Percentiles rank a stretch among this genome's conserved stretches.
Evolutionary conservation across 805 yeast genomes (phyloP).

Genomic region (Candida taoyuanica): DNA sequence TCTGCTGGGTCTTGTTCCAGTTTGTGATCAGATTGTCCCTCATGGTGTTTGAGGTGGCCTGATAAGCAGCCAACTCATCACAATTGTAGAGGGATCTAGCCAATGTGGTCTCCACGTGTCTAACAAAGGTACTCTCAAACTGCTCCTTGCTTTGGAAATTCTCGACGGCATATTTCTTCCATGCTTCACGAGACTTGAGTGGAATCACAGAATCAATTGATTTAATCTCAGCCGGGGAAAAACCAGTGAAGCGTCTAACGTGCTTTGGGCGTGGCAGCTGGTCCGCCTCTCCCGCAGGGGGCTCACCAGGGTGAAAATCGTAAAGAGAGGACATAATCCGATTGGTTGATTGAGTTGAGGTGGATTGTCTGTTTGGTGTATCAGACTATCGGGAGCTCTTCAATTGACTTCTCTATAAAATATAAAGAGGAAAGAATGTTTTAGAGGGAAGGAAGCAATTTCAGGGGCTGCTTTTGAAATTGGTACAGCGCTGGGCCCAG

Average conservation of each 20-base stretch:
- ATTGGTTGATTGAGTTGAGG: neutral
- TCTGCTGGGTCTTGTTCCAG: slow-evolving; percentile 93
- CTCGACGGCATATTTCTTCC: slow-evolving; percentile 66
- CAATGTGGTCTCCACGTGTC: slow-evolving; percentile 84
- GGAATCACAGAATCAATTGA: slow-evolving; percentile 82
- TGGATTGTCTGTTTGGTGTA: neutral
- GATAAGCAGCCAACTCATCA: slow-evolving; percentile 89
- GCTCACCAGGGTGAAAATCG: slow-evolving; percentile 16
- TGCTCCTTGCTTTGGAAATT: slow-evolving; percentile 44
- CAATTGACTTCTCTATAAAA: too few species aligned
- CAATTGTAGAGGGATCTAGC: slow-evolving; percentile 93
- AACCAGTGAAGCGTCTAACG: slow-evolving; percentile 81
- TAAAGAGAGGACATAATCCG: slow-evolving; percentile 3
- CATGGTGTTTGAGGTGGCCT: slow-evolving; percentile 75
- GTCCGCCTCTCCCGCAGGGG: slow-evolving; percentile 14
- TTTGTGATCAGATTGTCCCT: slow-evolving; percentile 76
- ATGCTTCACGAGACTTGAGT: slow-evolving; percentile 63
- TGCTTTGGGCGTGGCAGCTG: slow-evolving; percentile 38
- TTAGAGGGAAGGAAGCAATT: neutral
- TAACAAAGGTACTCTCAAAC: slow-evolving; percentile 66
- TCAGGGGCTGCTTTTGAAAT: neutral
- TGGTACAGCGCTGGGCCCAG: too few species aligned
- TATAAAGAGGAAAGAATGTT: too few species aligned
- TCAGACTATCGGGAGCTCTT: too few species aligned
- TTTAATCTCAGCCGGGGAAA: slow-evolving; percentile 84